phyloP scores from a whole-genome alignment of 2,329 filamentous ascomycete genomes.

The Aspergillus ochraceus region DNA sequence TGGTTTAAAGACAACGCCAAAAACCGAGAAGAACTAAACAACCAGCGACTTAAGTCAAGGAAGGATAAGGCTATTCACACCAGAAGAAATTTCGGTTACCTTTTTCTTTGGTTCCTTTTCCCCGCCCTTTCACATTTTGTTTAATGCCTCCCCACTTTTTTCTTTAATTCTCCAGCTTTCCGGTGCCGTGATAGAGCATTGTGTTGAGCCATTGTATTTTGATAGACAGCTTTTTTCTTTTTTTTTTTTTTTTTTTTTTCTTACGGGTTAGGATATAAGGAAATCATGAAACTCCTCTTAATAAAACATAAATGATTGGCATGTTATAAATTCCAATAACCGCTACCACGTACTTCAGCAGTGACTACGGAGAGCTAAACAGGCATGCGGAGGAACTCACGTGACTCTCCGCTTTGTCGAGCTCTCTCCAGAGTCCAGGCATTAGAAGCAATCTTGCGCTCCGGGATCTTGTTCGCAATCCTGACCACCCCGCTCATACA shows the following conservation, averaged over 20 bases:
- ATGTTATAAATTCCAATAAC: background rate
- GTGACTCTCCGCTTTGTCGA: background rate
- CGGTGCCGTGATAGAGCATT: constrained; percentile 20
- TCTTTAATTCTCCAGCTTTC: constrained; percentile 11
- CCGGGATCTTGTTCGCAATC: background rate
- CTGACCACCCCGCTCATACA: background rate
- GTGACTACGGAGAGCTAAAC: too few species aligned
- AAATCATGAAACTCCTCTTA: constrained; percentile 21
- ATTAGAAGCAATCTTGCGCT: background rate
- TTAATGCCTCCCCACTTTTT: constrained; percentile 4
- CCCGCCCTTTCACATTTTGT: constrained; percentile 10
- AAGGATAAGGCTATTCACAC: constrained; percentile 4
- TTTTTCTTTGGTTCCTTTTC: background rate
- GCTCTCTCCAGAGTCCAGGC: background rate
- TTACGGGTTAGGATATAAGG: constrained; percentile 8
- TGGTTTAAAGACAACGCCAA: constrained; percentile 48
- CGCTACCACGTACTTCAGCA: background rate
- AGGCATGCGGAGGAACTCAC: background rate
- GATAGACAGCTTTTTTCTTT: constrained; percentile 3
- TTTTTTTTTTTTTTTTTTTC: background rate
- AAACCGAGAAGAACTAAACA: background rate
- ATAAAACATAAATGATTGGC: constrained; percentile 1
- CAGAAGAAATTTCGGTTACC: constrained; percentile 6
- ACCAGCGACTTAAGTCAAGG: background rate
- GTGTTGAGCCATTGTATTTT: constrained; percentile 17